Evolutionary conservation across 2,329 filamentous ascomycete species (phyloP), one percentile per base, ranked within the genome.

Genomic region (Talaromyces verruculosus): DNA sequence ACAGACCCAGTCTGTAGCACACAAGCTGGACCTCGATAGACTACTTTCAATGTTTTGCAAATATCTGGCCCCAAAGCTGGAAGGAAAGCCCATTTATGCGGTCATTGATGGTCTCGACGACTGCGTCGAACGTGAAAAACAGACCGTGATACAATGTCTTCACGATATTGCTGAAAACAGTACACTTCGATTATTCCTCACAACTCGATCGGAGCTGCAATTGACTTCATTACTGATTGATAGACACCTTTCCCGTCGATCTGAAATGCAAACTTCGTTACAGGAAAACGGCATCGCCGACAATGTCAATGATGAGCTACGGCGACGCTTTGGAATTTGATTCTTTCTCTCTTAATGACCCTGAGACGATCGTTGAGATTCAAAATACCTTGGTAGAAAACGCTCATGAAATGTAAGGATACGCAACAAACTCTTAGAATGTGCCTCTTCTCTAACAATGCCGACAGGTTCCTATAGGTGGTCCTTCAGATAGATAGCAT

Each of bases 401-500:
- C 22, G 22, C 47, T 8, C 25, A 53, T 17, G 47, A 25, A 53
- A 53, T 53, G 47, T 53, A 53, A 53, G 47, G 25, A 53, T 30
- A 53, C 25, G 10, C 6, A 8, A 17, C n/a, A 10, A 53, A 8
- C 13, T 7, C 11, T 51, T 22, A 13, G 19, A 4, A 47, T 47
- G 19, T 47, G n/a, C 10, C 25, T 22, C 30, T n/a, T 45, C 8
- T 8, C 30, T 61, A n/a, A 61, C 25, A 47, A 2, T 10, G 5
- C 17, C 6, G 30, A 61, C 4, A 61, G 59, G 59, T 61, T 61
- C 30, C 59, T 61, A 30, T 61, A 43, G 59, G 59, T 49, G 28
- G 59, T 61, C 15, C 59, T 61, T 17, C 59, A 61, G 33, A 49
- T 61, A 22, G 59, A 61, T 17, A 61, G 59, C 43, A 47, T 61